A percentile compares a stretch with the other conserved stretches of the same genome.
Conservation (phyloP, 2,329 filamentous ascomycete genomes). For the Akanthomyces muscarius region DNA sequence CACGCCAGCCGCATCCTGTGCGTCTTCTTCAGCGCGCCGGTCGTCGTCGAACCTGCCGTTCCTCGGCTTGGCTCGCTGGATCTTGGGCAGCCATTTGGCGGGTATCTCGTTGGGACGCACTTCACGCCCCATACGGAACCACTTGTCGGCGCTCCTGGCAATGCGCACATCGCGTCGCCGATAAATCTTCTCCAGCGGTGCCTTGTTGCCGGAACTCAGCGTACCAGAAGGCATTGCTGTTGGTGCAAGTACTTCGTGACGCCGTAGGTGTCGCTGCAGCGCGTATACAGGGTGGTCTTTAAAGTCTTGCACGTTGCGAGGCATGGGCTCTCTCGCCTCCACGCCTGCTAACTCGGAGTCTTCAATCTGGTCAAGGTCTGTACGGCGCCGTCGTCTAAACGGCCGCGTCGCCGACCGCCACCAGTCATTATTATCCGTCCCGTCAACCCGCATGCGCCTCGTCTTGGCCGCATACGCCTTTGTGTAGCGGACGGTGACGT, state of each 20-base stretch:
- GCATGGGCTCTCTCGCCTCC: conserved; percentile 77
- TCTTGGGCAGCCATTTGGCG: conserved; percentile 65
- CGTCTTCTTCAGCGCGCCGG: conserved; percentile 26
- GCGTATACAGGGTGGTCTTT: conserved; percentile 82
- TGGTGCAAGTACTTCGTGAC: conserved; percentile 77
- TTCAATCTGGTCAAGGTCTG: conserved; percentile 79
- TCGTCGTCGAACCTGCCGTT: conserved; percentile 23
- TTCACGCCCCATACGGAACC: conserved; percentile 83
- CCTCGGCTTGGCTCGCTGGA: conserved; percentile 31
- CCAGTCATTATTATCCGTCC: conserved; percentile 45
- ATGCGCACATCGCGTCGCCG: conserved; percentile 74
- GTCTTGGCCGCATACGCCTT: conserved; percentile 92
- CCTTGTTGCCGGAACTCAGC: conserved; percentile 62
- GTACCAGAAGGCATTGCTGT: conserved; percentile 70
- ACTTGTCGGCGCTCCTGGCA: conserved; percentile 77
- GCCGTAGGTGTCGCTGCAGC: conserved; percentile 76
- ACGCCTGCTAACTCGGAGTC: conserved; percentile 68
- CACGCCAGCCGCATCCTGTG: conserved; percentile 38
- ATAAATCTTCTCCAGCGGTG: conserved; percentile 71
- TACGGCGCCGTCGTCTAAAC: conserved; percentile 40
- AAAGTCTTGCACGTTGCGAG: conserved; percentile 79
- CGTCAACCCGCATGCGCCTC: conserved; percentile 72
- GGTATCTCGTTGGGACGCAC: conserved; percentile 77
- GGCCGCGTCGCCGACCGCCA: conserved; percentile 49
- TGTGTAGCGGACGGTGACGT: conserved; percentile 83